A percentile compares a stretch with the other conserved stretches of the same genome.
phyloP scores from a whole-genome alignment of 2,329 filamentous ascomycete species.

The Fusarium odoratissimum region DNA sequence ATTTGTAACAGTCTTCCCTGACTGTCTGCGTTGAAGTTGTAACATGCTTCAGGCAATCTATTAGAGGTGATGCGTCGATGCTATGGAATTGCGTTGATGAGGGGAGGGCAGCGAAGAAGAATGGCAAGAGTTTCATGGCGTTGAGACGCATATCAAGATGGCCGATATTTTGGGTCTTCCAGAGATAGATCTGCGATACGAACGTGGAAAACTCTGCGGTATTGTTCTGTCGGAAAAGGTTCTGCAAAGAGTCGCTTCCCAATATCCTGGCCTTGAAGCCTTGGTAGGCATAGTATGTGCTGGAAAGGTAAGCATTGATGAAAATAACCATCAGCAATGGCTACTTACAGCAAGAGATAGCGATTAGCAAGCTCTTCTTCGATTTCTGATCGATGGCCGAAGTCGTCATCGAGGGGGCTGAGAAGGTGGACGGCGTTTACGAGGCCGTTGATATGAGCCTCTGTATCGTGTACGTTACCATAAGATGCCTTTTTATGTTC shows the following conservation, averaged over 20 bases:
- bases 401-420: constrained; percentile 4
- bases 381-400: background rate
- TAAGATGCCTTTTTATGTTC: constrained; percentile 12
- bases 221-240: constrained; percentile 18
- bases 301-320: background rate
- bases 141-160: constrained; percentile 27
- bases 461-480: constrained; percentile 32
- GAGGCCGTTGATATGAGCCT: constrained; percentile 39
- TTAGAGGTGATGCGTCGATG: constrained; percentile 19
- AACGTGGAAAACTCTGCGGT: constrained; percentile 19
- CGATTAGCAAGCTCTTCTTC: constrained; percentile 40
- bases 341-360: constrained; percentile 36
- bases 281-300: constrained; percentile 34
- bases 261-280: constrained; percentile 38
- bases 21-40: constrained; percentile 9
- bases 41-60: constrained; percentile 30
- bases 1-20: background rate
- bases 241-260: constrained; percentile 14
- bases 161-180: constrained; percentile 36
- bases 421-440: constrained; percentile 30
- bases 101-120: constrained; percentile 30
- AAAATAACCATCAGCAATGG: fast-evolving
- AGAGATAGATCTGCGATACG: constrained; percentile 25
- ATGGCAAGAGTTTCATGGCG: constrained; percentile 30
- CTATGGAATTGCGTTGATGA: background rate